Conservation (phyloP, 371 early-diverging fungal species). For the Rhizopus arrhizus region DNA sequence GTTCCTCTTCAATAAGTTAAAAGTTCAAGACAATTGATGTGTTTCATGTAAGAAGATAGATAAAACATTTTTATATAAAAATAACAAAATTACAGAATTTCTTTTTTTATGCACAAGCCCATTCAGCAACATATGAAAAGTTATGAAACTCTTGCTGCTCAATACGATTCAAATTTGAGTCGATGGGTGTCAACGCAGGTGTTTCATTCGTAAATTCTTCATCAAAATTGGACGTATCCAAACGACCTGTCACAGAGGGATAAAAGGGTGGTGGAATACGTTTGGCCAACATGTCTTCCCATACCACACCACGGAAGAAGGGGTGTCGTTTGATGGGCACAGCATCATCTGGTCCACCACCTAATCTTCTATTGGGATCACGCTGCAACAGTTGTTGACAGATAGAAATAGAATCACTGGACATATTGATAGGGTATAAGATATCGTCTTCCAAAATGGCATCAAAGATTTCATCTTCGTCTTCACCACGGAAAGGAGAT, state of each 20-base stretch:
- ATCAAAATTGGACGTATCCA: conserved; percentile 96
- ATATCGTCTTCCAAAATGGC: conserved; percentile 93
- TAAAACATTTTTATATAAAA: no score
- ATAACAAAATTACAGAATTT: conserved; percentile 1
- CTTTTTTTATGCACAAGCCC: conserved; percentile 53
- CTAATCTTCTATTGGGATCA: conserved; percentile 86
- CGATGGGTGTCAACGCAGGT: conserved; percentile 87
- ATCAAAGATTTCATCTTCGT: conserved; percentile 94
- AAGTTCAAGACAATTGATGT: no score
- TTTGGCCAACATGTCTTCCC: conserved; percentile 87
- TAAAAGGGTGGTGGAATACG: conserved; percentile 86
- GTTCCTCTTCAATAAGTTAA: no score
- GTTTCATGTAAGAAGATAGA: no score
- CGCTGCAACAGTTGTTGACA: conserved; percentile 87
- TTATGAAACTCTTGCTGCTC: conserved; percentile 91
- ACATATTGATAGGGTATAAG: conserved; percentile 87
- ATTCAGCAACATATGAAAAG: conserved; percentile 91
- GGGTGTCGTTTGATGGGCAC: conserved; percentile 91
- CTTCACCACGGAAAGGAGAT: conserved; percentile 92
- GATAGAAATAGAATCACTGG: conserved; percentile 84
- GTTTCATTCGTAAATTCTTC: conserved; percentile 90
- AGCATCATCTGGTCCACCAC: conserved; percentile 80
- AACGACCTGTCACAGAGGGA: conserved; percentile 76
- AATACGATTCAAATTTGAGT: conserved; percentile 70
- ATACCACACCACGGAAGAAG: conserved; percentile 92